phyloP scores from a whole-genome alignment of 23 red algal species.

The Pyropia yezoensis region DNA sequence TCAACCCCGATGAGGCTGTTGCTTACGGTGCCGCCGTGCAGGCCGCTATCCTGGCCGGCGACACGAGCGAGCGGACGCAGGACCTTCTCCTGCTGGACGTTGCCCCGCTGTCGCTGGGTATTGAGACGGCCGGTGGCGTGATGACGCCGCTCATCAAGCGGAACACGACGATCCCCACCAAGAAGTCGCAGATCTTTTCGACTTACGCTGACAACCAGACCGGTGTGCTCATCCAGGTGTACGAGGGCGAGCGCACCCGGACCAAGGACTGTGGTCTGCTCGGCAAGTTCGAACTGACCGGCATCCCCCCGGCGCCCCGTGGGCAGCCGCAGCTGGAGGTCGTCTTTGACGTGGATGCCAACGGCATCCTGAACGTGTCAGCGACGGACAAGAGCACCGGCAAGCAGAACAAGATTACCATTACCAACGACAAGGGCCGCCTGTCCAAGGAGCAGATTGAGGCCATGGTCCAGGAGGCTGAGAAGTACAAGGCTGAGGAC shows the following conservation, averaged over 20 bases:
- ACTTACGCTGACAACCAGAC: conserved; percentile 99
- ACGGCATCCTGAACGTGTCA: conserved; percentile 97
- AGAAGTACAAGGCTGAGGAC: conserved; percentile 95
- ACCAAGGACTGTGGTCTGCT: conserved; percentile 97
- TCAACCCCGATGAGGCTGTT: conserved; percentile 99
- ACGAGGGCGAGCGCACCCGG: conserved; percentile 87
- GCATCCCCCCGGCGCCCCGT: conserved; percentile 95
- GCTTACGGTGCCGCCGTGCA: conserved; percentile 98
- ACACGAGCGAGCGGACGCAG: conserved; percentile 86
- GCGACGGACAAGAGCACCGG: conserved; percentile 96
- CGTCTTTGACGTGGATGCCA: conserved; percentile 97
- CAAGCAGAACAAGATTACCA: conserved; percentile 95
- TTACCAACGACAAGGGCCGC: conserved; percentile 97
- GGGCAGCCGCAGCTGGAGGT: conserved; percentile 98
- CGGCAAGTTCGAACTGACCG: conserved; percentile 94
- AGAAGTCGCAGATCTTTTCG: conserved; percentile 98
- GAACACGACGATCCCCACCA: conserved; percentile 98
- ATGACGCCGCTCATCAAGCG: conserved; percentile 97
- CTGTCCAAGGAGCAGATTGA: conserved; percentile 93
- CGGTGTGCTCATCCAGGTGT: conserved; percentile 97
- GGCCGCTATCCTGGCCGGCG: conserved; percentile 90
- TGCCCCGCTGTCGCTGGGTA: conserved; percentile 91
- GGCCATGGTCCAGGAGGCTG: conserved; percentile 97
- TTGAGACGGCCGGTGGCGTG: conserved; percentile 96
- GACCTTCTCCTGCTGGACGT: conserved; percentile 97